Evolutionary conservation across 192 early-diverging fungal genomes (phyloP), one percentile per base, ranked within the genome.

Genomic region (Jimgerdemannia lactiflua): DNA sequence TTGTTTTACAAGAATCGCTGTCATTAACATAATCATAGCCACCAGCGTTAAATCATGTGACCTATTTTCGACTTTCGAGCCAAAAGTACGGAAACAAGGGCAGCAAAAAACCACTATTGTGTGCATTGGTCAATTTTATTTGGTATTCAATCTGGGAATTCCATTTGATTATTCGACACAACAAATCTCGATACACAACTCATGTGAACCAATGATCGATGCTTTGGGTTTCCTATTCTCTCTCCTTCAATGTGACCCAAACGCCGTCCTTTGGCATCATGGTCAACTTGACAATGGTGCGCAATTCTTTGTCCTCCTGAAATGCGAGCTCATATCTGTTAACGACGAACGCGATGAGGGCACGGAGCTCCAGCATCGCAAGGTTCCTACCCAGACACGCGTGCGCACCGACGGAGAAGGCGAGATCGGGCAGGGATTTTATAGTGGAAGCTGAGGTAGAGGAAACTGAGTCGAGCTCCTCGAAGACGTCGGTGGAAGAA

Each of bases 361-460:
- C 29, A 29, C 29, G 29, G 29, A 59, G 49, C 8, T 59, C 49
- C 0, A 59, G 49, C 49, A 59, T 59, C 6, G 6, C 49, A 6
- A 59, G 14, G 49, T 59, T 59, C 49, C 49, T 10, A 10, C 49
- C 14, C 49, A 86, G 64, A 18, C 87, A 89, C 3, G 84, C 80
- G 4, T 86, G 84, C 40, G 83, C 82, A n/a, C 87, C 87, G 3
- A 74, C 80, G 0, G 87, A 83, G 67, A 89, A 89, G 19, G 84
- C 77, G 66, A 87, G 4, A 9, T 68, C 67, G 7, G 67, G 67
- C 7, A 68, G 67, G 29, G 67, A 20, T 20, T 20, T 41, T 18
- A 14, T 41, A 18, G 8, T 68, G 7, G 49, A 14, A 14, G 49
- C 49, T 14, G 6, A 14, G 49, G 49, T 59, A 59, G 29, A 29